phyloP scores from a whole-genome alignment of 495 filamentous ascomycete species.

The Podospora pseudocomata region DNA sequence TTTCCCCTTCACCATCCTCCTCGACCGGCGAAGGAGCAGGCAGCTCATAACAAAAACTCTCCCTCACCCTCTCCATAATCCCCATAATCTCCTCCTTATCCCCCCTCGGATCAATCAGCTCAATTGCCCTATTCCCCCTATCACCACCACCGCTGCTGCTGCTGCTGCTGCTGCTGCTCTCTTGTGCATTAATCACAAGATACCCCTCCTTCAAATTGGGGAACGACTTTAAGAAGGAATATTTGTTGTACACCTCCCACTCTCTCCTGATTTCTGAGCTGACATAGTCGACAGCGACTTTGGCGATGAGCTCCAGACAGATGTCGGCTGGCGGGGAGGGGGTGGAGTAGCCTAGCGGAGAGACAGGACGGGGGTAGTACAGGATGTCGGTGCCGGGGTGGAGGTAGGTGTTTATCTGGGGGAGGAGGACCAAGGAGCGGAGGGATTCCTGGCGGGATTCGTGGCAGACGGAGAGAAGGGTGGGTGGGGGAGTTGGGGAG shows the following conservation, averaged over 20 bases:
- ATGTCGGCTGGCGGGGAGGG: slow-evolving; percentile 21
- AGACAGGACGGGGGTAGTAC: slow-evolving; percentile 32
- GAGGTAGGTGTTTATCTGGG: slow-evolving; percentile 40
- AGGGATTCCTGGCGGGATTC: slow-evolving; percentile 47
- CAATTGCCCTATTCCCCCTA: slow-evolving; percentile 23
- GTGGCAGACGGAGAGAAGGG: slow-evolving; percentile 39
- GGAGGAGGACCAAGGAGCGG: slow-evolving; percentile 35
- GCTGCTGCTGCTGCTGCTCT: too few relatives aligned
- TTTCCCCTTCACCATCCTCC: neutral
- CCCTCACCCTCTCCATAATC: slow-evolving; percentile 40
- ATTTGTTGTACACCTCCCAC: slow-evolving; percentile 54
- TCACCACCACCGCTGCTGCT: neutral
- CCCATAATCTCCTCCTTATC: slow-evolving; percentile 30
- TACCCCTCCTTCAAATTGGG: slow-evolving; percentile 38
- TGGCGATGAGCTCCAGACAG: slow-evolving; percentile 27
- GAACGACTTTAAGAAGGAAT: slow-evolving; percentile 44
- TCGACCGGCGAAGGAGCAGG: slow-evolving; percentile 2
- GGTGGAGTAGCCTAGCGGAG: neutral
- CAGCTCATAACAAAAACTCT: slow-evolving; percentile 40
- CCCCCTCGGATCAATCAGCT: slow-evolving; percentile 37
- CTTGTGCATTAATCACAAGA: slow-evolving; percentile 30
- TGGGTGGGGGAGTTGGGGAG: slow-evolving; percentile 39
- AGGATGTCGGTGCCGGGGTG: slow-evolving; percentile 44
- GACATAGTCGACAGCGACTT: slow-evolving; percentile 50
- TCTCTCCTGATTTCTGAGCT: slow-evolving; percentile 43